These are phyloP conservation scores for Hymenoscyphus repandus DNA, from an alignment of 2,329 filamentous ascomycete species.

Conservation along the genomic window DNA sequence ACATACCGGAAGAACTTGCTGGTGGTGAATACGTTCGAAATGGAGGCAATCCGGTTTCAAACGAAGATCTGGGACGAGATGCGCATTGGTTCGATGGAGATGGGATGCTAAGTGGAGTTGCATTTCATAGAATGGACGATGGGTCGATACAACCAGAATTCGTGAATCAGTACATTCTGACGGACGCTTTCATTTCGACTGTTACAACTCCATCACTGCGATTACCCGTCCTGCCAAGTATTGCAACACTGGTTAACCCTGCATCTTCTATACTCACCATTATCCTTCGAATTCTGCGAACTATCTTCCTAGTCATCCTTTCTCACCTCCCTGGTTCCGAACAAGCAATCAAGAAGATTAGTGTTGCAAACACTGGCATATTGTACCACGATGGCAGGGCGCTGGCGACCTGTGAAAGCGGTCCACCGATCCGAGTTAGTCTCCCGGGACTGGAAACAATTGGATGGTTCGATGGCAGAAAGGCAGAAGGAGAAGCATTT, in stretches of 20 bases:
- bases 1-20: conserved; percentile 57
- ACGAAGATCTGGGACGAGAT: conserved; percentile 55
- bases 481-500: conserved; percentile 45
- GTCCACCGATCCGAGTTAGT: conserved; percentile 60
- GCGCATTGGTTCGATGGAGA: conserved; percentile 73
- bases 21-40: conserved; percentile 70
- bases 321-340: conserved; percentile 52
- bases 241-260: conserved; percentile 59
- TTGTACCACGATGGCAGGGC: conserved; percentile 64
- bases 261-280: conserved; percentile 48
- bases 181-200: conserved; percentile 57
- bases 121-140: conserved; percentile 44
- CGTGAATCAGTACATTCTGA: conserved; percentile 64
- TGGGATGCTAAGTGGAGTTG: conserved; percentile 66
- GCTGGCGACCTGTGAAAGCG: conserved; percentile 65
- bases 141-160: conserved; percentile 52
- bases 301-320: conserved; percentile 51
- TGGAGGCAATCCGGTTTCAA: conserved; percentile 61
- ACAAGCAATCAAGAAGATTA: conserved; percentile 58
- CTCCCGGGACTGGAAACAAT: conserved; percentile 61
- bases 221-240: conserved; percentile 60
- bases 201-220: conserved; percentile 41
- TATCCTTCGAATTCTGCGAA: conserved; percentile 46
- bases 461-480: conserved; percentile 62
- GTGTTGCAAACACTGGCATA: conserved; percentile 64